phyloP scores from a whole-genome alignment of 202 grass and related monocot species.

The Setaria italica region DNA sequence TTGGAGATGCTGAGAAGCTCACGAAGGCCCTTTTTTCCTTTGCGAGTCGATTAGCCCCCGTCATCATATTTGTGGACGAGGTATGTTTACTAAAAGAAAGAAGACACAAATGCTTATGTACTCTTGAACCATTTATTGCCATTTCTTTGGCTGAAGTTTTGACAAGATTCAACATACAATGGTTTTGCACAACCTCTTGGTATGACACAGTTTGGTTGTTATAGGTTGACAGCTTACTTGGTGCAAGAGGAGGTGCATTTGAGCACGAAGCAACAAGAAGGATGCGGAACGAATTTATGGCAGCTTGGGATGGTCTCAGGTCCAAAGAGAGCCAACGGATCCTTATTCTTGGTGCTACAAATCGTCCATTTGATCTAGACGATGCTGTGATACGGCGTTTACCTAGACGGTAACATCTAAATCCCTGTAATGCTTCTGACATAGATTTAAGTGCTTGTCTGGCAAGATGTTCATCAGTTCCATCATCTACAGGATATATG shows the following conservation, averaged over 20 bases:
- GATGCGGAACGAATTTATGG: constrained; percentile 99
- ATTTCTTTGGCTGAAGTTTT: constrained; percentile 20
- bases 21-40: constrained; percentile 98
- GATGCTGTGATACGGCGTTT: constrained; percentile 94
- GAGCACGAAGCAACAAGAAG: constrained; percentile 97
- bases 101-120: constrained; percentile 11
- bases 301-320: constrained; percentile 94
- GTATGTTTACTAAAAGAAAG: constrained; percentile 48
- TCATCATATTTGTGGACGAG: constrained; percentile 99
- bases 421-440: constrained; percentile 20
- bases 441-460: constrained; percentile 31
- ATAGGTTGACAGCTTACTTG: constrained; percentile 92
- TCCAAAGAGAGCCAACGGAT: constrained; percentile 95
- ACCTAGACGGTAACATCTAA: constrained; percentile 75
- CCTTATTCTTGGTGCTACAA: constrained; percentile 93
- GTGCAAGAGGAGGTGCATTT: constrained; percentile 88
- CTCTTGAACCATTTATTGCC: not conserved
- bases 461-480: constrained; percentile 39
- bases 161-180: not conserved
- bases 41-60: constrained; percentile 80
- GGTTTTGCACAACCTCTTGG: constrained; percentile 29
- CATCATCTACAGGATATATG: constrained; percentile 80
- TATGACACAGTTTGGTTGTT: constrained; percentile 40
- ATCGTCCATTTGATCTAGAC: constrained; percentile 96
- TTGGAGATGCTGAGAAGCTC: constrained; percentile 98